Evolutionary conservation across 352 stramenopile genomes (phyloP), one percentile per base, ranked within the genome.

Genomic region (Pythium sukuiense): DNA sequence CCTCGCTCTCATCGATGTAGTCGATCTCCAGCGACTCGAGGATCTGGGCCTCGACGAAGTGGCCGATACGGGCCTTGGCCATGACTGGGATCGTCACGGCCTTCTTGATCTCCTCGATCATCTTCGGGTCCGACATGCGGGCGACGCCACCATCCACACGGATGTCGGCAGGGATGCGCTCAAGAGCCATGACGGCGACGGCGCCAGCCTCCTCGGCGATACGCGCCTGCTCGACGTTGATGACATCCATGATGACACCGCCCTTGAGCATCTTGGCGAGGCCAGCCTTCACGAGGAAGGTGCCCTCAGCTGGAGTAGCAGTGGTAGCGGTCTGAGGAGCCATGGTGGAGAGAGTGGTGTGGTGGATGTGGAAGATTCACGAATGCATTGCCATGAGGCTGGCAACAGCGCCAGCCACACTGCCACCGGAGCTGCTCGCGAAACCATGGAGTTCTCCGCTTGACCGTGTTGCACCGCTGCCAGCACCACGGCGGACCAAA

Each of bases 11-110:
- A 72, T 99, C 97, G 69, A 99, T 99, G 89, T 99, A 99, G 77
- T 99, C 97, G 65, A 99, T 89, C 77, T 99, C 97, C 59, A 96
- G 90, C 7, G 97, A 92, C 74, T 99, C 93, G 12, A 99, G 82
- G 70, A 99, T 99, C 77, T 99, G 97, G 0, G 97, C 95, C 78
- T 99, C 97, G 12, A 99, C 97, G 72, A 99, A 99, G 81, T 99
- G 97, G 64, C 97, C 97, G 67, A 99, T 99, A 63, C 97, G 93
- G 29, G 89, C 93, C 85, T 99, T 99, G 50, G 97, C 97, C 97
- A 99, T 99, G 39, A 99, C 97, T 14, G 97, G 97, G 70, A 99
- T 99, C 33, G 95, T 98, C 37, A 99, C 97, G 12, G 96, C 96
- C 67, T 98, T 98, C 81, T 99, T 99, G 79, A 99, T 99, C 71